phyloP scores from a whole-genome alignment of 2,329 filamentous ascomycete genomes.

The Pestalotiopsis sp. region DNA sequence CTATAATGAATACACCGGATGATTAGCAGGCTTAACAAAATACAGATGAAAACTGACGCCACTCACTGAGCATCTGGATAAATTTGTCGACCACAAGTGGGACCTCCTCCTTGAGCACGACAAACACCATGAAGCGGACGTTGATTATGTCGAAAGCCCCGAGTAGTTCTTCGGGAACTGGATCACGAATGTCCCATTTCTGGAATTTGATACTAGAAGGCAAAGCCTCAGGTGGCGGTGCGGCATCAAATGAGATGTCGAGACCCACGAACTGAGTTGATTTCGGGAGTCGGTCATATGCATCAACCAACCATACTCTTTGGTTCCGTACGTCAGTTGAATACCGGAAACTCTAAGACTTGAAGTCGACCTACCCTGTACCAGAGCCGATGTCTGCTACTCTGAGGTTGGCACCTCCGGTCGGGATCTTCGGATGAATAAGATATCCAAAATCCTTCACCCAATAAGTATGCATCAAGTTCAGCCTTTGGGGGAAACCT shows the following conservation, averaged over 20 bases:
- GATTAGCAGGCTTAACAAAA: not conserved
- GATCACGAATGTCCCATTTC: conserved; percentile 7
- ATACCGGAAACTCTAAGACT: not conserved
- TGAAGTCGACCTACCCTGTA: conserved; percentile 15
- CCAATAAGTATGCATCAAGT: conserved; percentile 16
- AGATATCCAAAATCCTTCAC: conserved; percentile 16
- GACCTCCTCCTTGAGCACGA: conserved; percentile 19
- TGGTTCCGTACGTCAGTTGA: too few species aligned
- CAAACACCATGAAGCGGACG: conserved; percentile 21
- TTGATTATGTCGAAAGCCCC: conserved; percentile 22
- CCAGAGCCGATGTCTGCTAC: conserved; percentile 22
- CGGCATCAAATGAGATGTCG: conserved; percentile 23
- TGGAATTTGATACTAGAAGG: conserved; percentile 17
- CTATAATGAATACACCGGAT: not conserved
- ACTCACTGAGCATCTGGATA: conserved; percentile 14
- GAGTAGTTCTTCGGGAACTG: conserved; percentile 19
- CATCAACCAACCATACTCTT: conserved; percentile 14
- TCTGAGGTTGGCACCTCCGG: conserved; percentile 9
- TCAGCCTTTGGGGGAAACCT: conserved; percentile 9
- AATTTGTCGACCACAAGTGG: not conserved
- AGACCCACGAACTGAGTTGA: conserved; percentile 20
- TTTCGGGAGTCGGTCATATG: conserved; percentile 8
- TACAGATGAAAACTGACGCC: not conserved
- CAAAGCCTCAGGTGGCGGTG: conserved; percentile 16
- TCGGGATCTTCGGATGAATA: conserved; percentile 20